Percentiles rank a stretch among this genome's conserved stretches.
Evolutionary conservation across 306 rosid species (phyloP).

Genomic region (Vigna trinervia): DNA sequence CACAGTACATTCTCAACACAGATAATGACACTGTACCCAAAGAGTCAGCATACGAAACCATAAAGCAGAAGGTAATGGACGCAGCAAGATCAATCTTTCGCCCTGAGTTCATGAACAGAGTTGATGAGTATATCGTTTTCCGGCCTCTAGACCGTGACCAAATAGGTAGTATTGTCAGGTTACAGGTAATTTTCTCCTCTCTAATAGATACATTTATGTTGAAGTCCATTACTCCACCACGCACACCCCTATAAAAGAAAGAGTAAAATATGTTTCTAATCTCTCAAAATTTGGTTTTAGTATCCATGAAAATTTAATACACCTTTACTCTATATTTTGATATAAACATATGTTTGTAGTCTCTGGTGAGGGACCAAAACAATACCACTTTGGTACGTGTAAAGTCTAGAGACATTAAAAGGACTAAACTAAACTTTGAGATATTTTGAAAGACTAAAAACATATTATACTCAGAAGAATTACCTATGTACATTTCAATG

Average conservation of each 20-base stretch:
- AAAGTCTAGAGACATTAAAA: not conserved
- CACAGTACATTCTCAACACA: slow-evolving; percentile 83
- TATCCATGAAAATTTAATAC: not conserved
- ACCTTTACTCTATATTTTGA: not conserved
- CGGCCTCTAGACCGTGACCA: slow-evolving; percentile 90
- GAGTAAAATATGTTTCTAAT: not conserved
- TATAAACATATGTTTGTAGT: not conserved
- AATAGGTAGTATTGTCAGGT: slow-evolving; percentile 76
- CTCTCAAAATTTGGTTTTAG: not conserved
- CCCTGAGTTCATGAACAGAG: slow-evolving; percentile 96
- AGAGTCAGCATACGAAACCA: slow-evolving; percentile 75
- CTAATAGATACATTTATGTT: not conserved
- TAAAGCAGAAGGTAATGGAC: slow-evolving; percentile 88
- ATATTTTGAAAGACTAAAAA: not conserved
- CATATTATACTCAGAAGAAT: no score
- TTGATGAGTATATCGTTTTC: slow-evolving; percentile 96
- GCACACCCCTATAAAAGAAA: not conserved
- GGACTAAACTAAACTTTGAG: not conserved
- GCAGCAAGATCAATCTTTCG: slow-evolving; percentile 95
- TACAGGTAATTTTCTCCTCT: slow-evolving; percentile 67
- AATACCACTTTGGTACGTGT: not conserved
- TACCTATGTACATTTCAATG: no score
- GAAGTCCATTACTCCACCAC: not conserved
- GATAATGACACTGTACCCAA: slow-evolving; percentile 67
- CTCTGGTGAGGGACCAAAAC: not conserved